Conservation (phyloP, 2,329 filamentous ascomycete species). For the Neophaeococcomyces aloes region DNA sequence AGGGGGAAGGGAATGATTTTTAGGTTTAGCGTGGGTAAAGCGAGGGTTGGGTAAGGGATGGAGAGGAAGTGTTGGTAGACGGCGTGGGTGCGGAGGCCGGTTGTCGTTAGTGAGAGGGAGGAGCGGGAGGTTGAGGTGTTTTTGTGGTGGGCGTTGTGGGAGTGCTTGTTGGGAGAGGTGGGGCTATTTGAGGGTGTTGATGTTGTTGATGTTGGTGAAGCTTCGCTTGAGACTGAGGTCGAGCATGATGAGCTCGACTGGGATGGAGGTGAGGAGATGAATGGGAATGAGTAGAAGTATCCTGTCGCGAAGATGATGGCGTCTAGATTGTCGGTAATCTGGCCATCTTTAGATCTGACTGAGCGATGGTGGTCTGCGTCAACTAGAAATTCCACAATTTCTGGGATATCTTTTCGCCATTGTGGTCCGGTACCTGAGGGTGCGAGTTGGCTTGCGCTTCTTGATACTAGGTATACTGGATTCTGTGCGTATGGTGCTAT, state of each 20-base stretch:
- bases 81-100: constrained; percentile 59
- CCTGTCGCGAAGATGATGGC: constrained; percentile 78
- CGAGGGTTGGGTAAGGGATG: constrained; percentile 63
- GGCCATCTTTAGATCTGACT: constrained; percentile 57
- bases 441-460: constrained; percentile 40
- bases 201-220: background rate
- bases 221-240: background rate
- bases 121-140: constrained; percentile 20
- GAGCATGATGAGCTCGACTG: background rate
- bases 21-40: constrained; percentile 64
- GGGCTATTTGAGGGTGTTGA: background rate
- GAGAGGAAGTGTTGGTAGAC: constrained; percentile 74
- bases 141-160: background rate
- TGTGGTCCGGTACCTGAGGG: constrained; percentile 26
- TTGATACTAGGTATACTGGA: constrained; percentile 55
- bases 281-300: constrained; percentile 77
- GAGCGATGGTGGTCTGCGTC: constrained; percentile 42
- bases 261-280: constrained; percentile 46
- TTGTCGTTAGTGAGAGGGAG: constrained; percentile 43
- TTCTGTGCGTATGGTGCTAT: constrained; percentile 51
- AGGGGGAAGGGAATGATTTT: constrained; percentile 82
- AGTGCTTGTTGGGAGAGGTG: background rate
- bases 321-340: constrained; percentile 58
- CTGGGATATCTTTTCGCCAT: constrained; percentile 47
- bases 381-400: constrained; percentile 47